Conservation (phyloP, 257 asterid genomes). For the Rauvolfia tetraphylla region DNA sequence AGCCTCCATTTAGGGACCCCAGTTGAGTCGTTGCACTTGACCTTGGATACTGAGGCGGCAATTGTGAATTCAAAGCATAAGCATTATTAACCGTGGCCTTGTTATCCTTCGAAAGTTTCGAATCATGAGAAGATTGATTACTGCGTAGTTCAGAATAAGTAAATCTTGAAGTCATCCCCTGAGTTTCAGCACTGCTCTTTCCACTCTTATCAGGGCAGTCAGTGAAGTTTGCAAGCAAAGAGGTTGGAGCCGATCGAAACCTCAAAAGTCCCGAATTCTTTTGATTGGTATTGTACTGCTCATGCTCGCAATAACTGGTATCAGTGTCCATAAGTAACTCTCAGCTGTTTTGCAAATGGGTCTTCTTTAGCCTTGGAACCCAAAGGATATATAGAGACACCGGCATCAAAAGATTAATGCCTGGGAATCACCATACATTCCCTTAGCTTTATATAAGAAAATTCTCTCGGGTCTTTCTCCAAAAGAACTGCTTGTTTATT, state of each 20-base stretch:
- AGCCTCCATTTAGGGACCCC: slow-evolving; percentile 31
- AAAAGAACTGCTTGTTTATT: slow-evolving; percentile 42
- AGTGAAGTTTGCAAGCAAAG: slow-evolving; percentile 38
- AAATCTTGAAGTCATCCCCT: slow-evolving; percentile 40
- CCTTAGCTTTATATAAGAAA: slow-evolving; percentile 24
- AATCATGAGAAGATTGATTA: slow-evolving; percentile 17
- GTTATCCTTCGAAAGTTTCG: not conserved
- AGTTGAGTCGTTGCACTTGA: slow-evolving; percentile 25
- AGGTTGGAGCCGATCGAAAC: slow-evolving; percentile 74
- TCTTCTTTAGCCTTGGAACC: slow-evolving; percentile 13
- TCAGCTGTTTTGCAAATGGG: not conserved
- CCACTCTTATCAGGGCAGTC: slow-evolving; percentile 27
- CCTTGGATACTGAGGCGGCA: slow-evolving; percentile 79
- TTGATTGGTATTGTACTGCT: slow-evolving; percentile 24
- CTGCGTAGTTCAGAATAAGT: slow-evolving; percentile 21
- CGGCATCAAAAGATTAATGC: slow-evolving; percentile 39
- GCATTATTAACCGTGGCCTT: slow-evolving; percentile 14
- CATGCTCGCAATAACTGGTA: slow-evolving; percentile 16
- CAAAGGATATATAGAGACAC: slow-evolving; percentile 34
- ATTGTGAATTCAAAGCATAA: slow-evolving; percentile 37
- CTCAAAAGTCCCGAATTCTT: slow-evolving; percentile 56
- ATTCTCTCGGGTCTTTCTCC: slow-evolving; percentile 33
- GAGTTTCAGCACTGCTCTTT: slow-evolving; percentile 7
- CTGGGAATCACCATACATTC: slow-evolving; percentile 74
- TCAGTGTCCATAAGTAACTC: slow-evolving; percentile 48